Percentiles rank a stretch among this genome's conserved stretches.
Conservation (phyloP, 2,329 filamentous ascomycete genomes). For the Aspergillus oerlinghausenensis region DNA sequence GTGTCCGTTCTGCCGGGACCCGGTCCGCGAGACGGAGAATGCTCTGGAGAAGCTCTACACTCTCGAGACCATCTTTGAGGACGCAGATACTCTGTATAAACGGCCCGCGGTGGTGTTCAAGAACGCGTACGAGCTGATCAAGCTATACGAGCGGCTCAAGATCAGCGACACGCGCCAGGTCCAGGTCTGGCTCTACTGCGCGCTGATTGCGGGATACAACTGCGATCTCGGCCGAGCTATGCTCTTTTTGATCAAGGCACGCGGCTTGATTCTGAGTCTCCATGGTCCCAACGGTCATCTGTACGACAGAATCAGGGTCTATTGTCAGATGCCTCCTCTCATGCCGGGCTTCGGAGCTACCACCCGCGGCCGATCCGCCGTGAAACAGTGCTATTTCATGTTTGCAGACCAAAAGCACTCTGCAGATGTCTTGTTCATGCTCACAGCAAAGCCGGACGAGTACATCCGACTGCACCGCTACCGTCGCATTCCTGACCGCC, state of each 20-base stretch:
- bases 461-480: constrained; percentile 12
- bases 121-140: constrained; percentile 7
- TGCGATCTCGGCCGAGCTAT: constrained; percentile 19
- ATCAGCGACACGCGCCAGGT: constrained; percentile 14
- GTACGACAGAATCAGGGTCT: constrained; percentile 5
- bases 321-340: constrained; percentile 2
- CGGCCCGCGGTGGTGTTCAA: constrained; percentile 13
- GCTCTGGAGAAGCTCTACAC: constrained; percentile 6
- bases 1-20: constrained; percentile 18
- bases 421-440: constrained; percentile 17
- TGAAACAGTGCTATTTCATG: constrained; percentile 1
- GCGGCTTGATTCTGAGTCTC: constrained; percentile 3
- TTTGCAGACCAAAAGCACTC: background rate
- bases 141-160: background rate
- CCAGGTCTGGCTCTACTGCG: constrained; percentile 17
- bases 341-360: constrained; percentile 14
- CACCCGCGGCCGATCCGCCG: constrained; percentile 10
- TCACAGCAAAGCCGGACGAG: constrained; percentile 3
- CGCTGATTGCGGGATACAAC: constrained; percentile 19
- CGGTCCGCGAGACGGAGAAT: constrained; percentile 8
- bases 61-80: constrained; percentile 4
- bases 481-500: background rate
- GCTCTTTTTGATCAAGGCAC: constrained; percentile 16
- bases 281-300: constrained; percentile 10
- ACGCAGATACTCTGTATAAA: constrained; percentile 1